Base-by-base conservation (phyloP, 2,329 filamentous ascomycete species). In the Apiospora phragmitis region DNA sequence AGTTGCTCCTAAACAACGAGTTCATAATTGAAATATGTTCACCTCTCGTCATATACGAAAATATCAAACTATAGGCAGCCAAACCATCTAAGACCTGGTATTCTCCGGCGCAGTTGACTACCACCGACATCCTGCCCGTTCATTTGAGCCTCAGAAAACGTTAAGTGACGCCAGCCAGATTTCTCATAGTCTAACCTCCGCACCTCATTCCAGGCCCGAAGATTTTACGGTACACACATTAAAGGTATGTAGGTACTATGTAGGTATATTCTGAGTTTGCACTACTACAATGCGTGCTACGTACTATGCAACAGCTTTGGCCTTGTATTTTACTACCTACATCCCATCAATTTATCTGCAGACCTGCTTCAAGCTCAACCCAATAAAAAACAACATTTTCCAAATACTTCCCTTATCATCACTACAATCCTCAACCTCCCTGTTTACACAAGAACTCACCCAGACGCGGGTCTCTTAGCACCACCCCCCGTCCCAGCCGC, bases 331-430 rank as follows among this genome's bases (percentile, higher is more conserved):
- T 59, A 59, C 51, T 35, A 59, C 55, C 55, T 38, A 62, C 32
- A 38, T 62, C 55, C 18, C 55, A 38, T 62, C 55, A 62, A 62
- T 62, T 18, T 62, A 62, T 62, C 55, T 62, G 55, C 55, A 62
- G 32, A 38, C 18, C 32, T 6, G 5, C 29, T n/a, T 38, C 55
- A 62, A 35, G 21, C 18, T 38, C 55, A 24, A 62, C 24, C 55
- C 55, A 62, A 29, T 29, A 8, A 6, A 35, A 14, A 16, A 18
- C n/a, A 32, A 35, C 51, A 59, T 35, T n/a, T 38, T 62, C 21
- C 55, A 62, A 62, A n/a, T n/a, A 21, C 29, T 21, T 38, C 29
- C 38, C 21, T 62, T n/a, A 14, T n/a, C 29, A 35, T 12, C 18
- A 14, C 32, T 6, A 62, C 6, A 21, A 21, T 11, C 9, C 55